Evolutionary conservation across 192 early-diverging fungal genomes (phyloP).

Genomic region (Physocladia obscura): DNA sequence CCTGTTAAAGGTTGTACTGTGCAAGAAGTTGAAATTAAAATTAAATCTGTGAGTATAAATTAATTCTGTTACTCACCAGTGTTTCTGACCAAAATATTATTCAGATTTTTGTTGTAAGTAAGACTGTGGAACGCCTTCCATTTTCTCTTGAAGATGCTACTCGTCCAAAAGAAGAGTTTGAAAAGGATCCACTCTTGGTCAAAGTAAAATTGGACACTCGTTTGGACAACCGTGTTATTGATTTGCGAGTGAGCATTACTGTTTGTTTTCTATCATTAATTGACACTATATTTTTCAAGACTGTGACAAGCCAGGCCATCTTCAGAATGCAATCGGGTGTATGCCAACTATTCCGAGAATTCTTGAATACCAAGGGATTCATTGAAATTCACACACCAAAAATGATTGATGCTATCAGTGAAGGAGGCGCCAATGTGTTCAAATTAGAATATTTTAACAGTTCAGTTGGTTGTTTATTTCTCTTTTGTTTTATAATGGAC

Average conservation of each 20-base stretch:
- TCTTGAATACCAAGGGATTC: constrained; percentile 74
- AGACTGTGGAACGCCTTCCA: constrained; percentile 78
- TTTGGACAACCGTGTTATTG: constrained; percentile 91
- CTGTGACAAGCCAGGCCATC: constrained; percentile 93
- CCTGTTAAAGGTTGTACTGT: constrained; percentile 91
- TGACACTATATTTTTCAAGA: constrained; percentile 44
- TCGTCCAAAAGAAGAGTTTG: constrained; percentile 77
- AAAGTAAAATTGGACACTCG: constrained; percentile 87
- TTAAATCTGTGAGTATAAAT: constrained; percentile 56
- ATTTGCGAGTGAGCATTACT: constrained; percentile 70
- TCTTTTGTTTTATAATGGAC: constrained; percentile 10
- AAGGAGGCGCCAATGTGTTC: constrained; percentile 99
- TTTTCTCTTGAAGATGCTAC: constrained; percentile 92
- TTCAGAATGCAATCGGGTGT: constrained; percentile 97
- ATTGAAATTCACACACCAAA: constrained; percentile 99
- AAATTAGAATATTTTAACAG: constrained; percentile 94
- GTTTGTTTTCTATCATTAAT: not conserved
- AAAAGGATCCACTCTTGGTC: constrained; percentile 66
- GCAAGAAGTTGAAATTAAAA: constrained; percentile 85
- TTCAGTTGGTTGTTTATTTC: constrained; percentile 39
- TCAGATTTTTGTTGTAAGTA: constrained; percentile 53
- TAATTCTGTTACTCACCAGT: constrained; percentile 17
- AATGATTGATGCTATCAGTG: constrained; percentile 85
- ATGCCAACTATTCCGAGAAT: constrained; percentile 93
- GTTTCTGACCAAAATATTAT: constrained; percentile 29